Conservation (phyloP, 1,284 basidiomycete genomes). For the Cystobasidium pallidum region DNA sequence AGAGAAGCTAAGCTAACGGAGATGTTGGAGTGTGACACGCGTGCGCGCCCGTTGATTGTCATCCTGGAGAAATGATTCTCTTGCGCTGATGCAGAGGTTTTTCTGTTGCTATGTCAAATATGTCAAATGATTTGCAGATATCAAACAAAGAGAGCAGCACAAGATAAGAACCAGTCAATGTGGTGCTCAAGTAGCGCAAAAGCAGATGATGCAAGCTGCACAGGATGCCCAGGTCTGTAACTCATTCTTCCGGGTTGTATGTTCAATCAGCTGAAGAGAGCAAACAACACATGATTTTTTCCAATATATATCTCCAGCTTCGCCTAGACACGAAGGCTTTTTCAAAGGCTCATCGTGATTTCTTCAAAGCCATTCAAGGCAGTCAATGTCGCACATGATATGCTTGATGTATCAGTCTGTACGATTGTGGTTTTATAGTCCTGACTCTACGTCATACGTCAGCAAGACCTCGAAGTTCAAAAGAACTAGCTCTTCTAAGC, state of each 20-base stretch:
- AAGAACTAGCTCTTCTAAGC: no score
- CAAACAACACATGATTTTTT: not conserved
- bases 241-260: no score
- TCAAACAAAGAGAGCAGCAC: conserved; percentile 22
- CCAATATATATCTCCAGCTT: conserved; percentile 4
- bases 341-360: conserved; percentile 29
- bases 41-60: no score
- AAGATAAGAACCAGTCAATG: conserved; percentile 17
- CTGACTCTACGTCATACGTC: no score
- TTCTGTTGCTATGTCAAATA: no score
- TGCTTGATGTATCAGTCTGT: no score
- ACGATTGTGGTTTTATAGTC: no score
- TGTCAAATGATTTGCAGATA: no score
- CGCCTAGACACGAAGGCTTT: conserved; percentile 20
- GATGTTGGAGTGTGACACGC: not conserved
- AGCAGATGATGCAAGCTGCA: conserved; percentile 13
- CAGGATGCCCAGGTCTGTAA: conserved; percentile 24
- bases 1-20: not conserved
- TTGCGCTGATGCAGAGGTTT: no score
- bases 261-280: no score
- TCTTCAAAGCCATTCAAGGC: conserved; percentile 35
- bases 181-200: conserved; percentile 26
- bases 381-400: not conserved
- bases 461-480: no score
- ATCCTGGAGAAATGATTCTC: no score